Evolutionary conservation across 306 rosid species (phyloP).

Genomic region (Quillaja saponaria): DNA sequence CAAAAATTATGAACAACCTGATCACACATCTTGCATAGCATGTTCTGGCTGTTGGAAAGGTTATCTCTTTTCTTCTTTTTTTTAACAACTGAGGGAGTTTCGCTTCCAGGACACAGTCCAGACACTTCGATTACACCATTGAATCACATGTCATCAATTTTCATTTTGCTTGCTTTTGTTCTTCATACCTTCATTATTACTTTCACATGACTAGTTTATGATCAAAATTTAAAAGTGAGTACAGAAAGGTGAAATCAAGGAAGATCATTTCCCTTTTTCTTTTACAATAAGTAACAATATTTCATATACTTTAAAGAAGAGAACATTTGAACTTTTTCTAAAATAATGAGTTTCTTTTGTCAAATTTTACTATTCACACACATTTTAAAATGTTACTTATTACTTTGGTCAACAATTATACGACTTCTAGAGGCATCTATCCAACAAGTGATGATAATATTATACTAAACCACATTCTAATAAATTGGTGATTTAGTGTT

Average conservation of each 20-base stretch:
- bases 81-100: neutral
- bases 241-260: neutral
- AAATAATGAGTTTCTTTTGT: neutral
- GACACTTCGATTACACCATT: neutral
- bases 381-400: too few species aligned
- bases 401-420: too few species aligned
- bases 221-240: constrained; percentile 4
- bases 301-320: neutral
- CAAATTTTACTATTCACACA: too few species aligned
- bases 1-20: neutral
- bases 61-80: neutral
- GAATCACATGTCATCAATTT: neutral
- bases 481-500: too few species aligned
- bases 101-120: neutral
- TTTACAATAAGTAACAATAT: neutral
- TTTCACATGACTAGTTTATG: neutral
- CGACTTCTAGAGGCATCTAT: too few species aligned
- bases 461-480: too few species aligned
- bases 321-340: neutral
- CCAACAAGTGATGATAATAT: too few species aligned
- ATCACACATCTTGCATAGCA: neutral
- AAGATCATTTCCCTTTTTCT: neutral
- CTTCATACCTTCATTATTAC: neutral
- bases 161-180: neutral
- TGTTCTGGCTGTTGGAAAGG: neutral